Evolutionary conservation across 2,329 filamentous ascomycete genomes (phyloP), one percentile per base, ranked within the genome.

Genomic region (Fusarium begoniae): DNA sequence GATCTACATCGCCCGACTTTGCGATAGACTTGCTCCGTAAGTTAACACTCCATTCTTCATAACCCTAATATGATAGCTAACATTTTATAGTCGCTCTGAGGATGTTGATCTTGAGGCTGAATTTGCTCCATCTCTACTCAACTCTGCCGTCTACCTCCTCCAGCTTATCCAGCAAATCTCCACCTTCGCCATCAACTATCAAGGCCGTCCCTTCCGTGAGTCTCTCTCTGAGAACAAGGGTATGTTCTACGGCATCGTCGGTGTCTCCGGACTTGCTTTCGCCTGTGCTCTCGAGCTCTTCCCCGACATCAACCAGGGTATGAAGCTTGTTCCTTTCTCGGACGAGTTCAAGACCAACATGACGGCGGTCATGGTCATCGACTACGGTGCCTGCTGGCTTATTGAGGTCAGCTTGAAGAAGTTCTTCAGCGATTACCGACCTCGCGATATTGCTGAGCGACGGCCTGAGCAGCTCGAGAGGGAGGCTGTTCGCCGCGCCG

Each of bases 151-250:
- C 77, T 99, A 98, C 83, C 93, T 99, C 32, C 90, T 99, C 45
- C 96, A 98, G 80, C 91, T 99, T 58, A 98, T 99, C 83, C 96
- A 99, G 84, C 96, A 99, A 83, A 98, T 99, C 80, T 98, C 95
- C 30, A 99, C 96, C 7, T 99, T 99, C 79, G 95, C 96, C 70
- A 98, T 99, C 87, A 99, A 99, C 87, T 99, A 99, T 87, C 96
- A 99, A 84, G 96, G 96, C 67, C 93, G 96, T 15, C 96, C 96
- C 18, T 99, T 99, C 92, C 94, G 96, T 69, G 96, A 99, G 85
- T 93, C 93, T 28, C 94, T 99, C 75, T 92, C 93, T 10, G 96
- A 98, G 85, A 99, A 99, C 87, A 93, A 91, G 83, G 95, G 94
- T 82, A 99, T 99, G 96, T 99, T 96, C 86, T 99, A 93, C 88